phyloP scores from a whole-genome alignment of 2,329 filamentous ascomycete species.

The Monilinia fructigena region DNA sequence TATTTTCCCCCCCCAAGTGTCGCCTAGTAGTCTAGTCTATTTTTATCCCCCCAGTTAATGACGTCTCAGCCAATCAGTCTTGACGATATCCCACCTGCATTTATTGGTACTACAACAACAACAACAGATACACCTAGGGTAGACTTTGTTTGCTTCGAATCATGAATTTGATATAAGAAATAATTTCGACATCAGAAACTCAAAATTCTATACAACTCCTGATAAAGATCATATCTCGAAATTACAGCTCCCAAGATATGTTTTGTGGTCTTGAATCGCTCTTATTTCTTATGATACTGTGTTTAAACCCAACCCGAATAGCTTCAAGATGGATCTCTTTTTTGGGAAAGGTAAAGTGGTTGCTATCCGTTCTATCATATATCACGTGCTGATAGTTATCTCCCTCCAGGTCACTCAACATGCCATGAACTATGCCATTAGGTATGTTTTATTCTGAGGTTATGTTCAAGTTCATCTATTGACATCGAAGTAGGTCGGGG shows the following conservation, averaged over 20 bases:
- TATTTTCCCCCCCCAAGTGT: no score
- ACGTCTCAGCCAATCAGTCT: constrained; percentile 20
- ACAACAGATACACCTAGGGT: no score
- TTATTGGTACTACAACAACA: no score
- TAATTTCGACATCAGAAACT: not conserved
- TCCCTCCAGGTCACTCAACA: constrained; percentile 55
- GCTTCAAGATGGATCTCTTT: constrained; percentile 48
- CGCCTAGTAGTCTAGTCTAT: no score
- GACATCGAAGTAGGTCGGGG: constrained; percentile 55
- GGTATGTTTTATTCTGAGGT: constrained; percentile 42
- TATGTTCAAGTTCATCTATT: not conserved
- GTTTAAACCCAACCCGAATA: not conserved
- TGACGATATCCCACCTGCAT: no score
- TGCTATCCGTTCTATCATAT: not conserved
- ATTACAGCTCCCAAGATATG: not conserved
- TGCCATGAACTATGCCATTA: constrained; percentile 80
- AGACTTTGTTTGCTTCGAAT: constrained; percentile 8
- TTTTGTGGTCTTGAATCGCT: not conserved
- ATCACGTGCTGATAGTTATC: constrained; percentile 33
- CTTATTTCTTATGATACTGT: not conserved
- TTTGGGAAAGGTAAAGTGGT: constrained; percentile 54
- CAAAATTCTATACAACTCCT: not conserved
- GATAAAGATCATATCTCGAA: not conserved
- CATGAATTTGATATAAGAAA: constrained; percentile 2
- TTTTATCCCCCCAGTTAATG: not conserved